Evolutionary conservation across 768 basidiomycete species (phyloP).

Genomic region (Ephemerocybe angulata): DNA sequence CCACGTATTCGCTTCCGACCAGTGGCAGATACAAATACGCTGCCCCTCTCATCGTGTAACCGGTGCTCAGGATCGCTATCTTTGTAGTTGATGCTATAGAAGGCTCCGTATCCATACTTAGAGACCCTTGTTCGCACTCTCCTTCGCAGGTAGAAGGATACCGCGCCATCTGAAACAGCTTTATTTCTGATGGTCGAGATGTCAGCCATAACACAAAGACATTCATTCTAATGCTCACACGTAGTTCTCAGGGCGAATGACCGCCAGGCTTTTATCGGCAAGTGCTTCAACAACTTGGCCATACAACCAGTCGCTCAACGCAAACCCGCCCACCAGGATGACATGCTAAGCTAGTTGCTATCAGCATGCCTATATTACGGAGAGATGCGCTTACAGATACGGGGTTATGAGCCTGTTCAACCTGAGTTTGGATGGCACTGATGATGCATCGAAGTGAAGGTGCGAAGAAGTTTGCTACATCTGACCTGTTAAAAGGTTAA

Average conservation of each 20-base stretch:
- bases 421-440: constrained; percentile 12
- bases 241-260: constrained; percentile 39
- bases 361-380: background rate
- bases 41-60: background rate
- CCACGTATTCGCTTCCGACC: constrained; percentile 1
- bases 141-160: constrained; percentile 23
- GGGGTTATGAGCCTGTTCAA: constrained; percentile 1
- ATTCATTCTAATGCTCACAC: constrained; percentile 28
- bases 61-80: constrained; percentile 15
- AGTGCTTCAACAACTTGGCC: constrained; percentile 29
- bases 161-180: constrained; percentile 28
- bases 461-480: constrained; percentile 17
- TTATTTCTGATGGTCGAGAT: constrained; percentile 21
- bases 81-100: constrained; percentile 9
- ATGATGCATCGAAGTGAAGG: constrained; percentile 17
- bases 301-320: constrained; percentile 40
- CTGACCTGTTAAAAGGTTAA: background rate
- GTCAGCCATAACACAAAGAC: background rate
- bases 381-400: constrained; percentile 12
- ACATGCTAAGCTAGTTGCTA: constrained; percentile 15
- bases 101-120: constrained; percentile 21
- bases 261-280: constrained; percentile 22
- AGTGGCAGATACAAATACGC: constrained; percentile 4
- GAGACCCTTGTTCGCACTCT: constrained; percentile 22
- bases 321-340: constrained; percentile 43